Base-by-base conservation (phyloP, 352 stramenopile genomes). In the Blastocystis sp. region DNA sequence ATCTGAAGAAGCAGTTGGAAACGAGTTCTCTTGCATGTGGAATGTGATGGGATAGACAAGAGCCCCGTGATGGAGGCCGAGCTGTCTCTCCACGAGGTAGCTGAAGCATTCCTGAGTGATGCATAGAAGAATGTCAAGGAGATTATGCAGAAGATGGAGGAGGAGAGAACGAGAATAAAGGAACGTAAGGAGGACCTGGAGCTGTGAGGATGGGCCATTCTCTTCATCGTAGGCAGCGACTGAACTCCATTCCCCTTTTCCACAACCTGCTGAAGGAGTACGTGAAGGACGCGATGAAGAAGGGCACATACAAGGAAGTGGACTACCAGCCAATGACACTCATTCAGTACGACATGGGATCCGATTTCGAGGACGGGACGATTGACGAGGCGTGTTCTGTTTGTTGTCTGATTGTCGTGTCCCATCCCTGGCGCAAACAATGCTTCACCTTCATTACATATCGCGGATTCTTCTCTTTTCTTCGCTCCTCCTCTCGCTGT, bases 241-340 rank as follows among this genome's bases (percentile, higher is more conserved):
- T 81, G n/a, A 81, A 81, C 28, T 38, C 71, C 0, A 81, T 66
- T 45, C 71, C 43, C 1, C 66, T 81, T 23, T 67, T 66, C 14
- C 43, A 81, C 19, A n/a, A 61, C 45, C 38, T 81, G 28, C 23
- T 81, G 17, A 81, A 81, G 28, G 71, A 81, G 21, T 81, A 67
- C 45, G 45, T 81, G 52, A 43, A 67, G n/a, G 71, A 81, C 14
- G 40, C 43, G 21, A 81, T 81, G 56, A 81, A 65, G 23, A 81
- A 81, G 59, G 71, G 71, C 21, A n/a, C 43, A 5, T 81, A 81
- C 38, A 81, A 81, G 52, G 28, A 59, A 11, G 45, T 81, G n/a
- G 71, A 66, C 23, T 64, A 66, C 11, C 9, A 60, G 28, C 43
- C 69, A 1, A 21, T 64, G 11, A 34, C 53, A 5, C 19, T 41